Evolutionary conservation across 805 yeast genomes (phyloP), one percentile per base, ranked within the genome.

Genomic region (Candida pini): DNA sequence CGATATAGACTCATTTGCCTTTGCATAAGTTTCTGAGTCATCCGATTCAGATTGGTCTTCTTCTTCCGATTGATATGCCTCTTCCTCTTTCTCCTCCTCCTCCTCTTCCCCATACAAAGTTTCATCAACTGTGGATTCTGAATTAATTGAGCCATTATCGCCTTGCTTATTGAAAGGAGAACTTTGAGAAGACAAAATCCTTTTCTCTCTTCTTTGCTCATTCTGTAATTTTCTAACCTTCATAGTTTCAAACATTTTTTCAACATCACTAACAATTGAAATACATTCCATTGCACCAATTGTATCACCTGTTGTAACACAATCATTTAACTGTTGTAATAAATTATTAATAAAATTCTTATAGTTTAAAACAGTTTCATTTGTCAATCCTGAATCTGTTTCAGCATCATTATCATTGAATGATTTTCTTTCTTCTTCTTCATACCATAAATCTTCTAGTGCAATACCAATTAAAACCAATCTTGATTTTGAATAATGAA

Each of bases 231-330:
- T 40, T 20, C 43, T 47, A 9, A 35, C 21, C 34, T 69, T 61
- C 58, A 72, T 66, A 0, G 76, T 69, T 30, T 77, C 80, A 53
- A 78, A 81, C 87, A 81, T 81, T 44, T 76, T 71, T 48, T 81
- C 88, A 58, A 81, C 78, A 44, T 81, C 88, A 39, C 69, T 68
- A 19, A 81, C 75, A 20, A 79, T 78, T 0, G 76, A 75, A 35
- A 81, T 63, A 45, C 86, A 80, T 49, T 81, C 87, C 58, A 75
- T 70, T 36, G 78, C 76, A 9, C 72, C 72, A 27, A 72, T 69
- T 14, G 69, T 66, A 47, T 81, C 83, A 22, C 73, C 71, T 12
- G 60, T 52, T 6, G 65, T 66, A 6, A 77, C 70, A 3, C 82
- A 73, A 12, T 58, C 60, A 36, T 77, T 75, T 39, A 81, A 58